Evolutionary conservation across 1,284 basidiomycete species (phyloP), one percentile per base, ranked within the genome.

Genomic region (Puccinia sorghi): DNA sequence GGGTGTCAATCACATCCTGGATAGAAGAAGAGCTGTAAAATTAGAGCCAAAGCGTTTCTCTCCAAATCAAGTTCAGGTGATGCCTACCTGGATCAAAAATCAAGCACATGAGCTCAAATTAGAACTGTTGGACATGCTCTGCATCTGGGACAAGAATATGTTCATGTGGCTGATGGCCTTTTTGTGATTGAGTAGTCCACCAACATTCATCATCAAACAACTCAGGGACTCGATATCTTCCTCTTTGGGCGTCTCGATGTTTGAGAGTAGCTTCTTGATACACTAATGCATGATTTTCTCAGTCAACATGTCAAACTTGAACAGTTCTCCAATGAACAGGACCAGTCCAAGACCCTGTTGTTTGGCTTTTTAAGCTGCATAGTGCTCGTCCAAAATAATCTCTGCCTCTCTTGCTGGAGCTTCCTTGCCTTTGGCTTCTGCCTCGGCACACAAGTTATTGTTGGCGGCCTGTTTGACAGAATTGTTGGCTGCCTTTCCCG

Each of bases 171-270:
- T 89, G 70, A 89, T 88, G 59, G 92, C 92, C 87, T 93, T 94
- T 56, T 83, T 82, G 20, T 80, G 81, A 84, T 98, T 95, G 80
- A 97, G 89, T 56, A 89, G 87, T 80, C 88, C 87, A 72, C 96
- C 96, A 79, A 97, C 93, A 8, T 94, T 98, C 57, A 90, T 89
- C 80, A 98, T 86, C 74, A 98, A 88, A 85, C 94, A 94, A 88
- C 93, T 97, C 81, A 97, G 89, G 67, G 91, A 93, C 87, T 98
- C 96, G 82, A 98, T 92, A 84, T 98, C 94, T 86, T 97, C 96
- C 86, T 98, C 96, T 84, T 97, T 94, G 0, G 95, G 95, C 83
- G 93, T 92, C 80, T 93, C 90, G 79, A 95, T 91, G 84, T 97
- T 97, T 81, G 90, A 89, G 37, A 98, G 88, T 8, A 98, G 89